phyloP scores from a whole-genome alignment of 352 stramenopile species.

The Halophytophthora polymorphica region DNA sequence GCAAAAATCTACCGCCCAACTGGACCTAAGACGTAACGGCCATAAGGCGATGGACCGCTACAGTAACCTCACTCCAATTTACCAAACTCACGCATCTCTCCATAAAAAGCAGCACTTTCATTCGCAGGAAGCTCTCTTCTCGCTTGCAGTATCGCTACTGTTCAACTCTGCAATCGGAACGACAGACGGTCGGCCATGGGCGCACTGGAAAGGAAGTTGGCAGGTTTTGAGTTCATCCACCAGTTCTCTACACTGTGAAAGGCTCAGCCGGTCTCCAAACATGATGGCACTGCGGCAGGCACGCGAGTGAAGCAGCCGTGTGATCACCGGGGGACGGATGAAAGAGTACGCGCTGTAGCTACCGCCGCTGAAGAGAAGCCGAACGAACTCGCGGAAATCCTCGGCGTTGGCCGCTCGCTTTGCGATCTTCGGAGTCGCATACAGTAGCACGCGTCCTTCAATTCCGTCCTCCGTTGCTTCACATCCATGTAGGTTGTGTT shows the following conservation, averaged over 20 bases:
- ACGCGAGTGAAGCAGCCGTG: constrained; percentile 80
- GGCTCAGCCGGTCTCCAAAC: constrained; percentile 87
- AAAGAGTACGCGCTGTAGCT: constrained; percentile 16
- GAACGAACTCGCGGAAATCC: constrained; percentile 87
- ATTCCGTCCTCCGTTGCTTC: constrained; percentile 5
- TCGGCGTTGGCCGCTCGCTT: constrained; percentile 51
- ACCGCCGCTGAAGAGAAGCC: constrained; percentile 38
- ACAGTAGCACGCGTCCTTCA: constrained; percentile 25
- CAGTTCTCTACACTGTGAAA: constrained; percentile 65
- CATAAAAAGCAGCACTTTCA: not conserved
- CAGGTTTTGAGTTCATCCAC: constrained; percentile 72
- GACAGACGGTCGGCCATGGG: constrained; percentile 87
- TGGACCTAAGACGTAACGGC: not conserved
- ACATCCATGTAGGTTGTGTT: constrained; percentile 1
- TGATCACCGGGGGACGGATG: constrained; percentile 73
- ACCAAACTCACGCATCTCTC: not conserved
- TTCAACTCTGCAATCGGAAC: constrained; percentile 80
- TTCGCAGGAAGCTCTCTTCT: not conserved
- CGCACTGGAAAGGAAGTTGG: constrained; percentile 88
- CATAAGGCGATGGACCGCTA: not conserved
- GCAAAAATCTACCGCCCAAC: not conserved
- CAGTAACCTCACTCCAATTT: not conserved
- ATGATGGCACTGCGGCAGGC: constrained; percentile 91
- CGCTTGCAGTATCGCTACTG: not conserved
- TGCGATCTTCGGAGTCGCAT: constrained; percentile 65